A percentile compares a stretch with the other conserved stretches of the same genome.
These are phyloP conservation scores for Dysphania ambrosioides DNA, from an alignment of 148 eudicot species.

Conservation along the genomic window DNA sequence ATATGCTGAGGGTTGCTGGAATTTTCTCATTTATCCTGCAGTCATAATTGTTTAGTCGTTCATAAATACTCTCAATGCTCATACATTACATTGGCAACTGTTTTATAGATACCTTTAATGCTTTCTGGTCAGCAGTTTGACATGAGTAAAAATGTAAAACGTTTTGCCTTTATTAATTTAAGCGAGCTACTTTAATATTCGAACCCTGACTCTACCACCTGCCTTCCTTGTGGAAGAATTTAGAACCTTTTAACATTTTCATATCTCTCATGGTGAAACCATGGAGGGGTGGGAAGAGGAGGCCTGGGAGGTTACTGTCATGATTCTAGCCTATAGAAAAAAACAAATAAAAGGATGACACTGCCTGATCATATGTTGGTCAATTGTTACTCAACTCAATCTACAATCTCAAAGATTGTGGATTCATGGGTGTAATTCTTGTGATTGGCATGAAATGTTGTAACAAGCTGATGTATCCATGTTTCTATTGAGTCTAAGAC, in stretches of 20 bases:
- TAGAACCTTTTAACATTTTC: too few species aligned
- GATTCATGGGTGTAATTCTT: too few species aligned
- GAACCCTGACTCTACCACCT: neutral
- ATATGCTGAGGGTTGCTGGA: neutral
- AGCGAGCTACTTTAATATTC: neutral
- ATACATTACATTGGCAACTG: neutral
- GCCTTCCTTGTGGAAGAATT: neutral
- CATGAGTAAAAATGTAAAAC: too few species aligned
- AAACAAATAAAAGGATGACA: neutral
- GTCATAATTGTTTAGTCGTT: neutral
- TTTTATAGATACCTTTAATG: neutral
- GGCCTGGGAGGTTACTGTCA: neutral
- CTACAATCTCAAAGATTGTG: too few species aligned
- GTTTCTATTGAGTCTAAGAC: neutral
- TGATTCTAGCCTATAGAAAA: neutral
- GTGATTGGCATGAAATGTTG: neutral
- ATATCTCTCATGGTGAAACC: too few species aligned
- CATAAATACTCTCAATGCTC: neutral
- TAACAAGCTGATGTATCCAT: too few species aligned
- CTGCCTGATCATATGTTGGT: too few species aligned
- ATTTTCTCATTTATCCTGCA: neutral
- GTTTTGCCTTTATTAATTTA: neutral
- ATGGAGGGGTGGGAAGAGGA: neutral
- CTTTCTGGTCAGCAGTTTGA: neutral
- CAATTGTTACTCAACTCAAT: too few species aligned